Evolutionary conservation across 768 basidiomycete genomes (phyloP).

Genomic region (Boletus eberwhitei): DNA sequence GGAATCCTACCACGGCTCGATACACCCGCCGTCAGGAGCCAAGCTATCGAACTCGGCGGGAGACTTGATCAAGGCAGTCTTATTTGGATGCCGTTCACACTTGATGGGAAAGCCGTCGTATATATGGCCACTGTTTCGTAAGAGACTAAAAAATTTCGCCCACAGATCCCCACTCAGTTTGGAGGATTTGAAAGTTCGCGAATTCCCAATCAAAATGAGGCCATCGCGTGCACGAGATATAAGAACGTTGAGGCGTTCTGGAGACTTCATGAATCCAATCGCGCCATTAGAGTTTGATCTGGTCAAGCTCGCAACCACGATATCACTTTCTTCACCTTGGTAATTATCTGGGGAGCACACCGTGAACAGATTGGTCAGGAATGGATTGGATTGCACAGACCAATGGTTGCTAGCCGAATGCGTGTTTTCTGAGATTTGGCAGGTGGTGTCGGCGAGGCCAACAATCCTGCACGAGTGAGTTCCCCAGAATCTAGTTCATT

Average conservation of each 20-base stretch:
- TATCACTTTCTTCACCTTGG: constrained; percentile 72
- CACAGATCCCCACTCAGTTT: constrained; percentile 52
- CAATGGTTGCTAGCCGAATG: constrained; percentile 63
- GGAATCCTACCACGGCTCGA: constrained; percentile 50
- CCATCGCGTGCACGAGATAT: constrained; percentile 66
- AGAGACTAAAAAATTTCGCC: constrained; percentile 44
- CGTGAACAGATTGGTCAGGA: background rate
- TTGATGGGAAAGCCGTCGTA: constrained; percentile 57
- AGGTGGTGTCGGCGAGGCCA: constrained; percentile 35
- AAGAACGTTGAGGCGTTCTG: constrained; percentile 68
- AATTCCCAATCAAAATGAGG: constrained; percentile 64
- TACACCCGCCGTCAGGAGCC: constrained; percentile 64
- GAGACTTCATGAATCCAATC: constrained; percentile 71
- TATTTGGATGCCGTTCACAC: constrained; percentile 54
- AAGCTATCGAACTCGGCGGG: constrained; percentile 48
- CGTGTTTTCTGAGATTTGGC: constrained; percentile 38
- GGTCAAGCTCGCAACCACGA: constrained; percentile 60
- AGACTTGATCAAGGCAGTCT: constrained; percentile 35
- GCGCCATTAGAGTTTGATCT: constrained; percentile 52
- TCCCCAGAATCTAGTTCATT: constrained; percentile 62
- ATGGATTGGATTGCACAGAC: constrained; percentile 30
- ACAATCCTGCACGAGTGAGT: constrained; percentile 53
- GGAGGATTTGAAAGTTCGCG: constrained; percentile 52
- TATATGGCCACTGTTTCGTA: constrained; percentile 43
- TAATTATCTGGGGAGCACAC: constrained; percentile 54